A percentile compares a stretch with the other conserved stretches of the same genome.
Conservation (phyloP, 371 early-diverging fungal genomes). For the Rhizopus delemar region DNA sequence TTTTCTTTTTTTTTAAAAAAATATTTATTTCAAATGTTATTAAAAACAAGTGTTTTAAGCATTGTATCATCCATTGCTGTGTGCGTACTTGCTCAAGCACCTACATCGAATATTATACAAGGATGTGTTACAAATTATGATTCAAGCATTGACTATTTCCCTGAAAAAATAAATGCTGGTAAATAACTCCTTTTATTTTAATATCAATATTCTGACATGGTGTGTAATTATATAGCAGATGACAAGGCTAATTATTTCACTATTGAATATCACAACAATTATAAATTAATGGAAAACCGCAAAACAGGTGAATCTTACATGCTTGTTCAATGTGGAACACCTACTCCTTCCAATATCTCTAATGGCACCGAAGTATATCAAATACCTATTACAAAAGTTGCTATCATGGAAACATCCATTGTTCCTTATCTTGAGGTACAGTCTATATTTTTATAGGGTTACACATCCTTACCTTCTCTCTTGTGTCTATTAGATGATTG, state of each 20-base stretch:
- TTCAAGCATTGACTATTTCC: constrained; percentile 57
- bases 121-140: constrained; percentile 46
- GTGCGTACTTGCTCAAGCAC: constrained; percentile 38
- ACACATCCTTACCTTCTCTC: no score
- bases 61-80: constrained; percentile 20
- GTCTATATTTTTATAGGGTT: no score
- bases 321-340: constrained; percentile 75
- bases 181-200: constrained; percentile 12
- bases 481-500: constrained; percentile 52
- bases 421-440: constrained; percentile 66
- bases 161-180: constrained; percentile 51
- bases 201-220: constrained; percentile 2
- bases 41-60: constrained; percentile 15
- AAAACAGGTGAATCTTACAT: constrained; percentile 49
- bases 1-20: background rate
- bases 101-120: constrained; percentile 30
- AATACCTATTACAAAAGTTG: constrained; percentile 62
- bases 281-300: constrained; percentile 60
- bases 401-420: constrained; percentile 63
- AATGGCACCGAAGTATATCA: constrained; percentile 53
- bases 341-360: constrained; percentile 50
- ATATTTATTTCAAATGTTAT: background rate
- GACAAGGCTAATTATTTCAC: constrained; percentile 56
- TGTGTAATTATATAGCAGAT: constrained; percentile 25
- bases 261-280: constrained; percentile 65